These are phyloP conservation scores for Podila horticola DNA, from an alignment of 192 early-diverging fungal genomes.

Conservation along the genomic window DNA sequence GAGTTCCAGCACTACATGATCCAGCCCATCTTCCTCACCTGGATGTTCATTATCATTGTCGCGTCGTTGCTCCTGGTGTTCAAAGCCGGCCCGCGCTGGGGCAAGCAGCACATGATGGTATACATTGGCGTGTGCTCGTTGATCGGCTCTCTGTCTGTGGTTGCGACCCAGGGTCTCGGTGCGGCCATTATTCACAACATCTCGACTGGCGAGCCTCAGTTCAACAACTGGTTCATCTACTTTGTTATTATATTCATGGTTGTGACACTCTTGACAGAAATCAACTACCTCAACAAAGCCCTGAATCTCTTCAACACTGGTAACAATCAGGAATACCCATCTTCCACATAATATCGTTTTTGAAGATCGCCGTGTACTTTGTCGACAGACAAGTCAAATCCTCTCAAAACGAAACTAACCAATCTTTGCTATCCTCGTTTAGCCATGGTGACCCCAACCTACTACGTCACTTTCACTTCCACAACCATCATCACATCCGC, in stretches of 20 bases:
- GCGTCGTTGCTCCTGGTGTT: conserved; percentile 78
- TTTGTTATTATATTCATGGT: conserved; percentile 80
- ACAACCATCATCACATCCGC: conserved; percentile 92
- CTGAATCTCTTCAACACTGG: conserved; percentile 89
- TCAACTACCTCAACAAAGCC: conserved; percentile 97
- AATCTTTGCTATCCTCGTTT: background rate
- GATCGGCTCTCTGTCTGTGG: conserved; percentile 89
- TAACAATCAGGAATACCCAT: conserved; percentile 5
- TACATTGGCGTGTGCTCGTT: conserved; percentile 93
- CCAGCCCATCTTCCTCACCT: conserved; percentile 80
- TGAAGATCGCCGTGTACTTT: no score
- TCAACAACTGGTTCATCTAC: conserved; percentile 84
- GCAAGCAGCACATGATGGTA: conserved; percentile 83
- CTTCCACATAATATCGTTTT: no score
- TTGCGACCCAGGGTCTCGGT: conserved; percentile 88
- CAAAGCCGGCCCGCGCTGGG: conserved; percentile 78
- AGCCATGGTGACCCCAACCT: conserved; percentile 87
- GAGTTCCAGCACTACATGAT: conserved; percentile 77
- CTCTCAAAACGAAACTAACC: background rate
- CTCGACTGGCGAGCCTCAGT: conserved; percentile 81
- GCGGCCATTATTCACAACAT: conserved; percentile 89
- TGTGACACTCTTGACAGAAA: conserved; percentile 86
- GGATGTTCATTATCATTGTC: conserved; percentile 69
- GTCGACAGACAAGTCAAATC: background rate
- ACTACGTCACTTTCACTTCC: conserved; percentile 96